Percentiles rank a stretch among this genome's conserved stretches.
Evolutionary conservation across 2,329 filamentous ascomycete species (phyloP).

Genomic region (Metarhizium anisopliae): DNA sequence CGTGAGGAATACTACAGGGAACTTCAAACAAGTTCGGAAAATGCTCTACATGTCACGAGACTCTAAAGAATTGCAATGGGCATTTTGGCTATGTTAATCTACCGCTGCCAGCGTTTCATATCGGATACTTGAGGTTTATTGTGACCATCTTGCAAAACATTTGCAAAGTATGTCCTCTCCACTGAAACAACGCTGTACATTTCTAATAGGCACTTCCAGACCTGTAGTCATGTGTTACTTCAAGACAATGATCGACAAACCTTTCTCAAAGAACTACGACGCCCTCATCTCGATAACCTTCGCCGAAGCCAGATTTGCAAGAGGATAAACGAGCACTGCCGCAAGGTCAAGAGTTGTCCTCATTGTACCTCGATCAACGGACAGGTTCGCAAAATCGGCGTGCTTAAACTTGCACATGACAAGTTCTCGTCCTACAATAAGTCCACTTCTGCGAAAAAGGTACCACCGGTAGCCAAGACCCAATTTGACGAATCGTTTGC

Average conservation of each 20-base stretch:
- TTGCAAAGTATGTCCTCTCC: constrained; percentile 54
- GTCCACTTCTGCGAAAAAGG: constrained; percentile 77
- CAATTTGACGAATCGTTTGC: constrained; percentile 78
- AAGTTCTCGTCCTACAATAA: constrained; percentile 82
- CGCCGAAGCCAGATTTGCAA: constrained; percentile 73
- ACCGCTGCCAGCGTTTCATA: constrained; percentile 88
- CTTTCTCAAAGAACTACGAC: constrained; percentile 69
- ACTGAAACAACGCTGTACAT: background rate
- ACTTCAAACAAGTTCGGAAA: constrained; percentile 56
- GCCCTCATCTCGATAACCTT: constrained; percentile 77
- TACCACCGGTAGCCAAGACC: constrained; percentile 69
- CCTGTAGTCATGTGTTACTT: constrained; percentile 52
- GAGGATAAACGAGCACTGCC: constrained; percentile 78
- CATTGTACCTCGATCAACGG: constrained; percentile 78
- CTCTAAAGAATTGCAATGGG: constrained; percentile 76
- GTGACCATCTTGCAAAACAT: constrained; percentile 88
- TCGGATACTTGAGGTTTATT: constrained; percentile 89
- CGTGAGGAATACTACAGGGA: constrained; percentile 25
- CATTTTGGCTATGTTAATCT: constrained; percentile 92
- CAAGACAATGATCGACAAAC: constrained; percentile 67
- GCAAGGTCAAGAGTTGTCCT: constrained; percentile 77
- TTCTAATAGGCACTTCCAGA: background rate
- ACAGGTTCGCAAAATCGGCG: constrained; percentile 79
- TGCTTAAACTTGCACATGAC: constrained; percentile 87
- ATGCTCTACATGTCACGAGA: constrained; percentile 62